phyloP scores from a whole-genome alignment of 208 protist genomes.

The Herpetomonas samuelpessoai region DNA sequence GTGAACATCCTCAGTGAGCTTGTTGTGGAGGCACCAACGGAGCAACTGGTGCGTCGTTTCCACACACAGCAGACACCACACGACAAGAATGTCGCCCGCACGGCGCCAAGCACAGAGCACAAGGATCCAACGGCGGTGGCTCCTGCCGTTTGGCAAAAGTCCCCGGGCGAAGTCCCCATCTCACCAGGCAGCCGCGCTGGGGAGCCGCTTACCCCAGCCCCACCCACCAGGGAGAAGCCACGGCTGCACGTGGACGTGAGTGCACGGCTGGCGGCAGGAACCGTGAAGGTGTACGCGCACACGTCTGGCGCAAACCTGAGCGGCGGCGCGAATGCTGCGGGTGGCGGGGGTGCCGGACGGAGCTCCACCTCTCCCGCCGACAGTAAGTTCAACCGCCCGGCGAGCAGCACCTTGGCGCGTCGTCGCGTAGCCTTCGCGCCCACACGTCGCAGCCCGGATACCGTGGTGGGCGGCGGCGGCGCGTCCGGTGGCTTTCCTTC shows the following conservation, averaged over 20 bases:
- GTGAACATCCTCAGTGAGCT: conserved; percentile 67
- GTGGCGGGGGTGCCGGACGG: neutral
- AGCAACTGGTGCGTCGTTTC: neutral
- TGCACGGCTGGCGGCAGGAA: conserved; percentile 42
- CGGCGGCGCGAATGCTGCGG: neutral
- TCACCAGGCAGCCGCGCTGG: conserved; percentile 7
- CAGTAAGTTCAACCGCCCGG: neutral
- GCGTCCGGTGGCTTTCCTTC: neutral
- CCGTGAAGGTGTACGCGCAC: conserved; percentile 38
- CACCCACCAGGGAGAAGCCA: conserved; percentile 9
- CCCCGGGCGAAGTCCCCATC: neutral
- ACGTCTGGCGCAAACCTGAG: neutral
- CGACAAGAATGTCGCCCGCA: neutral
- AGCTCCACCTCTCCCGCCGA: conserved; percentile 2
- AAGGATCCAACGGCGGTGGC: neutral
- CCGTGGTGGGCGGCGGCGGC: neutral
- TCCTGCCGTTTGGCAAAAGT: no score
- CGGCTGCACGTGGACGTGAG: conserved; percentile 46
- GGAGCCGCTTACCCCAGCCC: no score
- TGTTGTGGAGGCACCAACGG: conserved; percentile 9
- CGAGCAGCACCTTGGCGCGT: conserved; percentile 4
- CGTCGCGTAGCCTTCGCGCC: conserved; percentile 20
- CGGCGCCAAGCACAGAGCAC: neutral
- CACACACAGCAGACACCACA: neutral
- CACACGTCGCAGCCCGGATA: conserved; percentile 3